Percentiles rank a stretch among this genome's conserved stretches.
Conservation (phyloP, 306 rosid genomes). For the Pyrus bretschneideri region DNA sequence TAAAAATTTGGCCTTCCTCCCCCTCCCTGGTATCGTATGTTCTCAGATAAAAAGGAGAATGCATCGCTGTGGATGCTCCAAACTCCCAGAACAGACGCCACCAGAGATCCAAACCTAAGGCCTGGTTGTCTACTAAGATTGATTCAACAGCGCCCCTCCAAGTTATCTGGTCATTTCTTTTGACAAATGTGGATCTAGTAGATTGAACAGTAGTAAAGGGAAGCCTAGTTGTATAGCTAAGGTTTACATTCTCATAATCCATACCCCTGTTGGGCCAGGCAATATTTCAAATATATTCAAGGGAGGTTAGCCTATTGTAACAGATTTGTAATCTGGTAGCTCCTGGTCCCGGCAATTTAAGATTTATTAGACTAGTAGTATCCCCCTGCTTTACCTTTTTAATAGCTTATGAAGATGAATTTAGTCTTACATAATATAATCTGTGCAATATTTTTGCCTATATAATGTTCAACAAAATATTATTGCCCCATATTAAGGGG, state of each 20-base stretch:
- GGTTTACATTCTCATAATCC: not conserved
- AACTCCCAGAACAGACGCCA: too few relatives aligned
- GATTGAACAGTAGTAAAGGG: not conserved
- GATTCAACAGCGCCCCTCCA: not conserved
- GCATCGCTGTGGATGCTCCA: too few relatives aligned
- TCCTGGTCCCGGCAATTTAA: not conserved
- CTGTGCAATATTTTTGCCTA: not conserved
- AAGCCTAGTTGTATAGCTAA: not conserved
- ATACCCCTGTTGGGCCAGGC: not conserved
- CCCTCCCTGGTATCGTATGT: too few relatives aligned
- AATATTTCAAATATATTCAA: not conserved
- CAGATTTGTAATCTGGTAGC: not conserved
- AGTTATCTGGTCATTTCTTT: not conserved
- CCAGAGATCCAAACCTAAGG: too few relatives aligned
- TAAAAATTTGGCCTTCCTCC: too few relatives aligned
- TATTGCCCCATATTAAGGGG: too few relatives aligned
- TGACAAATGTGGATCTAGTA: not conserved
- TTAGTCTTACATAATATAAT: not conserved
- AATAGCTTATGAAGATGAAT: not conserved
- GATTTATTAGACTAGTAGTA: not conserved
- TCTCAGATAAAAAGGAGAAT: too few relatives aligned
- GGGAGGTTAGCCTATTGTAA: not conserved
- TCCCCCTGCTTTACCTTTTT: not conserved
- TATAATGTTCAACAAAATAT: not conserved
- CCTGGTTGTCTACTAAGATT: not conserved